A percentile compares a stretch with the other conserved stretches of the same genome.
phyloP scores from a whole-genome alignment of 2,329 filamentous ascomycete species.

The Stachybotrys chlorohalonatus region DNA sequence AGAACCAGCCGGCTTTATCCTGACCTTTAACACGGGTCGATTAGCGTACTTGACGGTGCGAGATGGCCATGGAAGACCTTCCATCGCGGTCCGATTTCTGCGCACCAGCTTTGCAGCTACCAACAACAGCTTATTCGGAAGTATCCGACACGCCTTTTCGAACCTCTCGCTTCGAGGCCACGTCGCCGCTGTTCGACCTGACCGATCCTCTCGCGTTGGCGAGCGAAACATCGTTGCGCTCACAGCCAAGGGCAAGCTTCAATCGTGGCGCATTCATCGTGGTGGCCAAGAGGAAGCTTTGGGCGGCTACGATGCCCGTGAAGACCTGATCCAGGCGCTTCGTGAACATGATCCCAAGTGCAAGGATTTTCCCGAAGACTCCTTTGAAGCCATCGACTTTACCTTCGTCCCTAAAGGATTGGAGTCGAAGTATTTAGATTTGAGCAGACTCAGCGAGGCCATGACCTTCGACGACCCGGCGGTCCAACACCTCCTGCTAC shows the following conservation, averaged over 20 bases:
- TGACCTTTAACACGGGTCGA: slow-evolving; percentile 77
- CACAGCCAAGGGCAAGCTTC: slow-evolving; percentile 67
- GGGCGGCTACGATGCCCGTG: slow-evolving; percentile 61
- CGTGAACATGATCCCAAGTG: slow-evolving; percentile 42
- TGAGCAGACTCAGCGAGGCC: slow-evolving; percentile 42
- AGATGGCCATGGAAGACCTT: slow-evolving; percentile 78
- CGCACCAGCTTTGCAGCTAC: slow-evolving; percentile 49
- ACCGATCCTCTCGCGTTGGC: slow-evolving; percentile 61
- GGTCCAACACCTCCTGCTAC: slow-evolving; percentile 50
- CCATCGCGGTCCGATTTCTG: slow-evolving; percentile 70
- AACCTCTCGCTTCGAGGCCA: slow-evolving; percentile 64
- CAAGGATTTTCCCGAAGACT: slow-evolving; percentile 41
- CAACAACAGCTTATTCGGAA: slow-evolving; percentile 66
- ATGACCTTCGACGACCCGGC: slow-evolving; percentile 40
- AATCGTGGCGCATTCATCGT: slow-evolving; percentile 83
- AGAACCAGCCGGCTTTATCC: slow-evolving; percentile 76
- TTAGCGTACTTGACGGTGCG: slow-evolving; percentile 79
- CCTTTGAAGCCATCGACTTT: slow-evolving; percentile 73
- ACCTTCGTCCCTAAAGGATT: slow-evolving; percentile 52
- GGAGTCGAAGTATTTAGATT: slow-evolving; percentile 38
- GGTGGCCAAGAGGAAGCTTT: slow-evolving; percentile 73
- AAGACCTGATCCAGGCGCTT: slow-evolving; percentile 54
- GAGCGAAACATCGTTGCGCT: slow-evolving; percentile 78
- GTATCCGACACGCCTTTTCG: slow-evolving; percentile 67
- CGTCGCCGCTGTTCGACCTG: slow-evolving; percentile 70